These are phyloP conservation scores for Ustilago shanxiensis DNA, from an alignment of 1,284 basidiomycete species.

Conservation along the genomic window DNA sequence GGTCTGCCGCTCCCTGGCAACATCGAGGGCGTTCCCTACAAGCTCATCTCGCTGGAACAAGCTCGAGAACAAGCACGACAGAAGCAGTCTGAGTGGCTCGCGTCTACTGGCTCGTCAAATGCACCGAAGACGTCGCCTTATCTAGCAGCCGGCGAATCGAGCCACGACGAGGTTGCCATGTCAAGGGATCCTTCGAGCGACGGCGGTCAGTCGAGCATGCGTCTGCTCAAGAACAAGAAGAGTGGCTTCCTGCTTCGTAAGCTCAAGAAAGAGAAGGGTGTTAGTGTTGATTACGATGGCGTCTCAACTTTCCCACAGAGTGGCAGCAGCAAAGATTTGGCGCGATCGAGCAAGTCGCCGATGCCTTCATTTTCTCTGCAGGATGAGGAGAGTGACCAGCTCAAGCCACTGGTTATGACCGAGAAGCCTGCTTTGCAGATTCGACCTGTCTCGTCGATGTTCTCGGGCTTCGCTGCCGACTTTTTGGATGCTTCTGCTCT, in stretches of 20 bases:
- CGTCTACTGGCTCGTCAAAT: constrained; percentile 14
- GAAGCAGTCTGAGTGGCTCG: constrained; percentile 52
- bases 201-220: constrained; percentile 26
- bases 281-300: constrained; percentile 40
- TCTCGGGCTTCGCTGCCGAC: constrained; percentile 55
- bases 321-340: constrained; percentile 31
- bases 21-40: constrained; percentile 61
- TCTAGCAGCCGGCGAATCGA: constrained; percentile 15
- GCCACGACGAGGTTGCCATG: constrained; percentile 32
- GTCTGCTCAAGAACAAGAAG: constrained; percentile 61
- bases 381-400: constrained; percentile 30
- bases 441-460: constrained; percentile 59
- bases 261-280: constrained; percentile 60
- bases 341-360: constrained; percentile 23
- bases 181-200: constrained; percentile 31
- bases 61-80: constrained; percentile 52
- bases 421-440: constrained; percentile 55
- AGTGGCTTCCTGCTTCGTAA: constrained; percentile 59
- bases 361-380: constrained; percentile 53
- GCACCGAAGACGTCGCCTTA: constrained; percentile 20
- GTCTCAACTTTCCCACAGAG: constrained; percentile 40
- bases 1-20: constrained; percentile 46
- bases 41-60: constrained; percentile 63
- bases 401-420: constrained; percentile 15
- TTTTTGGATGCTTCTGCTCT: constrained; percentile 51